Evolutionary conservation across 2,329 filamentous ascomycete genomes (phyloP).

Genomic region (Diaporthe eres): DNA sequence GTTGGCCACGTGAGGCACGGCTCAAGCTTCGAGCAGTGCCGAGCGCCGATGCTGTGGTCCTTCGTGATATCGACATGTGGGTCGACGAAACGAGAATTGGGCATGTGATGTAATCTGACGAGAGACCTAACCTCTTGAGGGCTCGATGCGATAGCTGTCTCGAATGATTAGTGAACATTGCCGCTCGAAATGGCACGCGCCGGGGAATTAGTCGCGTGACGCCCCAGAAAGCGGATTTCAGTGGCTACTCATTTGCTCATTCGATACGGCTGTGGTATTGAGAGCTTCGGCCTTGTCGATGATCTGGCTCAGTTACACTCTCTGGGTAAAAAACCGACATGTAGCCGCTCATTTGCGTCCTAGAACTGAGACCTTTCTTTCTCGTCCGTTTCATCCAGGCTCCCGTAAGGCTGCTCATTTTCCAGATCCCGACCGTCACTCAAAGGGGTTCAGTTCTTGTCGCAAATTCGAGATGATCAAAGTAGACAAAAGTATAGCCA

Average conservation of each 20-base stretch:
- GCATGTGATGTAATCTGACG: neutral
- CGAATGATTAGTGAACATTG: rapidly evolving
- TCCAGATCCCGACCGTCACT: neutral
- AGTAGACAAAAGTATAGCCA: neutral
- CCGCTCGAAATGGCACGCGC: neutral
- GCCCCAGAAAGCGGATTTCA: neutral
- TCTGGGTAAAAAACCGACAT: neutral
- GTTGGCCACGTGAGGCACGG: neutral
- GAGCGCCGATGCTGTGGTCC: neutral
- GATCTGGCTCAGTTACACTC: neutral
- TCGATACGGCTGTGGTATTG: neutral
- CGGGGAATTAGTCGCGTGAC: neutral
- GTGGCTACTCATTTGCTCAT: neutral
- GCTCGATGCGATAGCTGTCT: neutral
- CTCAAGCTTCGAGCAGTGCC: neutral
- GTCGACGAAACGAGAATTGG: neutral
- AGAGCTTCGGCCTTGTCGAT: neutral
- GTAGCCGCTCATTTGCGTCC: neutral
- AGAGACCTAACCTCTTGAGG: neutral
- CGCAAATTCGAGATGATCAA: rapidly evolving
- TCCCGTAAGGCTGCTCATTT: neutral
- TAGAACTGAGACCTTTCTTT: neutral
- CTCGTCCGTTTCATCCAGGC: neutral
- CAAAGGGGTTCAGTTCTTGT: neutral
- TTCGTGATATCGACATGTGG: neutral